These are phyloP conservation scores for Populus simonii DNA, from an alignment of 345 rosid species.

Conservation along the genomic window DNA sequence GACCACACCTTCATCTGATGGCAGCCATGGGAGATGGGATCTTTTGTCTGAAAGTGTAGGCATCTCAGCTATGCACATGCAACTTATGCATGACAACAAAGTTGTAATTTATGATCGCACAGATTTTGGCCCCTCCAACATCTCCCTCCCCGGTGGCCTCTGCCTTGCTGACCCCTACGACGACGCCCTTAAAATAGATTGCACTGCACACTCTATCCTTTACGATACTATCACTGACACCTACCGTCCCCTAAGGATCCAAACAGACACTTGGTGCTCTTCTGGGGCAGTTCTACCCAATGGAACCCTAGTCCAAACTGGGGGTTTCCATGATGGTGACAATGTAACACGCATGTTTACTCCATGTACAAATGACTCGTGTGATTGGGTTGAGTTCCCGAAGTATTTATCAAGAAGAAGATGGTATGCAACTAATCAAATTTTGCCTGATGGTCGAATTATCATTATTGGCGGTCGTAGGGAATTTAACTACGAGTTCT, in stretches of 20 bases:
- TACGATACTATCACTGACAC: constrained; percentile 54
- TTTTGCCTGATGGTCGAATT: constrained; percentile 66
- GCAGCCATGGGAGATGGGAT: constrained; percentile 43
- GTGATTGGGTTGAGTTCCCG: constrained; percentile 74
- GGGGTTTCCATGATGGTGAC: constrained; percentile 76
- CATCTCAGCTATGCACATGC: constrained; percentile 95
- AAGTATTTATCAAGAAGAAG: constrained; percentile 47
- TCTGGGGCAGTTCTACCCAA: constrained; percentile 63
- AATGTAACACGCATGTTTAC: constrained; percentile 47
- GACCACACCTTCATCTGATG: not conserved
- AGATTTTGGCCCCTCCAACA: constrained; percentile 70
- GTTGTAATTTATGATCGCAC: constrained; percentile 82
- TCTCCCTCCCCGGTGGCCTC: constrained; percentile 46
- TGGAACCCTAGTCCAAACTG: constrained; percentile 75
- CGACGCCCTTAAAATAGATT: constrained; percentile 41
- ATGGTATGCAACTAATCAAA: constrained; percentile 79
- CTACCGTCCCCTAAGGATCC: constrained; percentile 58
- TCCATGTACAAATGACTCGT: constrained; percentile 40
- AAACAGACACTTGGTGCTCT: constrained; percentile 85
- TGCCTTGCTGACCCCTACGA: constrained; percentile 52
- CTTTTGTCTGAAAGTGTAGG: constrained; percentile 64
- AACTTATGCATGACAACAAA: constrained; percentile 62
- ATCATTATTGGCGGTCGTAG: constrained; percentile 74
- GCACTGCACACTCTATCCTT: constrained; percentile 83
- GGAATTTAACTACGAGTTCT: constrained; percentile 67